These are phyloP conservation scores for Protomyces arabidopsidicola DNA, from an alignment of 1,139 yeast species.

Conservation along the genomic window DNA sequence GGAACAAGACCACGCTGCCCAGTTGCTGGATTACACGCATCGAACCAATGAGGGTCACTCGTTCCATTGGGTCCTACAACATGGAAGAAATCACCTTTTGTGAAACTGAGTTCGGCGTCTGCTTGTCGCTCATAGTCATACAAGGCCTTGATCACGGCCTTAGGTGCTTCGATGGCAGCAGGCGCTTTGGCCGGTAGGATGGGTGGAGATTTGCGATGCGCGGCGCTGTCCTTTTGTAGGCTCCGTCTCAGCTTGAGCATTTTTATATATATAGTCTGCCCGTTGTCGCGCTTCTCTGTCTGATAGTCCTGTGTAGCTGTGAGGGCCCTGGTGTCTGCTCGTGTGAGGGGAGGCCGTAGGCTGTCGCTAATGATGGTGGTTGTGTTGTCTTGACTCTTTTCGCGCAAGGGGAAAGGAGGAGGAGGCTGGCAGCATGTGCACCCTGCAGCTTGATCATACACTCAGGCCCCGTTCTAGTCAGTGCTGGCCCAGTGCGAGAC, in stretches of 20 bases:
- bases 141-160: constrained; percentile 62
- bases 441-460: no score
- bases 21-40: constrained; percentile 82
- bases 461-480: no score
- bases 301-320: no score
- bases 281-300: no score
- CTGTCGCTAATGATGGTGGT: no score
- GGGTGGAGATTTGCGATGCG: constrained; percentile 14
- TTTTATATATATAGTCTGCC: no score
- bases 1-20: constrained; percentile 84
- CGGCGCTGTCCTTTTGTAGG: constrained; percentile 7
- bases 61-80: constrained; percentile 61
- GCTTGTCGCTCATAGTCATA: constrained; percentile 75
- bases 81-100: constrained; percentile 82
- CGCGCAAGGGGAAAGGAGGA: no score
- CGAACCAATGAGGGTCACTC: constrained; percentile 69
- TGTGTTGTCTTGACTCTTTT: no score
- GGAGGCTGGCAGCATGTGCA: no score
- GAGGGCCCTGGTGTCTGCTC: no score
- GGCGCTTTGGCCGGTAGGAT: constrained; percentile 1
- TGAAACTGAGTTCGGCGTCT: constrained; percentile 73
- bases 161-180: constrained; percentile 29
- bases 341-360: no score
- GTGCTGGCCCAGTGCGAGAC: no score
- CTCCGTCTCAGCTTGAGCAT: constrained; percentile 6